A percentile compares a stretch with the other conserved stretches of the same genome.
phyloP scores from a whole-genome alignment of 345 rosid species.

The Eutrema japonicum region DNA sequence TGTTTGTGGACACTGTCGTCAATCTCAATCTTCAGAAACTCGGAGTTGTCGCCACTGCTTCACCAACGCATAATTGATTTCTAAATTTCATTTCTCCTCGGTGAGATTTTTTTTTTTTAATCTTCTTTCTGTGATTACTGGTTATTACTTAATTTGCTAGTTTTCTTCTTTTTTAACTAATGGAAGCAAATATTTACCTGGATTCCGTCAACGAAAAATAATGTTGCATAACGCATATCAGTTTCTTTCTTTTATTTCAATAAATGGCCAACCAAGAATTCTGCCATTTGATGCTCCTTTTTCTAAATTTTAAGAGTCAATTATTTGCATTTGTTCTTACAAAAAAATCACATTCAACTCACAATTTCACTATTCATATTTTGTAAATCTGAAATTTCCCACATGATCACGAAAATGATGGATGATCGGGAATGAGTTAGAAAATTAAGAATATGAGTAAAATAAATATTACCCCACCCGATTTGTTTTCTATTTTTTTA shows the following conservation, averaged over 20 bases:
- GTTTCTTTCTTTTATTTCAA: constrained; percentile 3
- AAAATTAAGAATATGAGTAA: too few species aligned
- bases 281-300: neutral
- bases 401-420: too few species aligned
- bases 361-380: too few species aligned
- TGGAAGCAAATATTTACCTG: constrained; percentile 13
- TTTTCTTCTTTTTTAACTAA: neutral
- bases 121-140: neutral
- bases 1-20: constrained; percentile 92
- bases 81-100: constrained; percentile 13
- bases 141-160: constrained; percentile 10
- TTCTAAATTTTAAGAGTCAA: too few species aligned
- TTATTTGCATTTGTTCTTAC: too few species aligned
- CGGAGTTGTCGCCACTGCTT: constrained; percentile 52
- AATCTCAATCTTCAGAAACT: constrained; percentile 91
- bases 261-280: constrained; percentile 20
- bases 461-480: too few species aligned
- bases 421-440: too few species aligned
- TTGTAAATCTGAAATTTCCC: too few species aligned
- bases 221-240: neutral
- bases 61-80: constrained; percentile 18
- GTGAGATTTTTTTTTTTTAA: neutral
- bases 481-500: too few species aligned
- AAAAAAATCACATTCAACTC: too few species aligned
- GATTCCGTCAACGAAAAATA: constrained; percentile 5